Evolutionary conservation across 1,284 basidiomycete species (phyloP), one percentile per base, ranked within the genome.

Genomic region (Marasmius tenuissimus): DNA sequence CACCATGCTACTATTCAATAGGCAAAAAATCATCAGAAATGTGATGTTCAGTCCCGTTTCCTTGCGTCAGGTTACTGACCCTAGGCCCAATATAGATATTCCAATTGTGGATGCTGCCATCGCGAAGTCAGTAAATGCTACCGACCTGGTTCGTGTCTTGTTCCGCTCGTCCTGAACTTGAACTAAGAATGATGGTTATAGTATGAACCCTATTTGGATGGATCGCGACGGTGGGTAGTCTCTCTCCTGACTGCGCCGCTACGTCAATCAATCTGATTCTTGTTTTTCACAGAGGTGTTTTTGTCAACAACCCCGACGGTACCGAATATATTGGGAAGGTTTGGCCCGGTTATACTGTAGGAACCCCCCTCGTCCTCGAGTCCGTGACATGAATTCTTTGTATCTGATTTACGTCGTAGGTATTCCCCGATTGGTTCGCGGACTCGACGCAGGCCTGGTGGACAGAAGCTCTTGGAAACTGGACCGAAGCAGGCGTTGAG

Each of bases 391-490:
- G 34, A 3, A 18, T 42, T 10, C 16, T 59, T 47, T 18, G 18
- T 6, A 53, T 7, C 47, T 27, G 34, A 38, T n/a, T 12, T 33
- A 33, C 14, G 5, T 40, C 37, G 42, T 54, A 81, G 81, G 79
- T 76, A 12, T 89, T 87, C 72, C 86, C 87, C 0, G 89, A 92
- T 68, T 91, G 88, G 88, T 89, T 91, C 67, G 78, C 80, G 40
- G 74, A 81, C 16, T 83, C 85, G 57, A 81, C 85, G 0, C 79
- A 82, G 64, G 61, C 72, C 18, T 87, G 82, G 77, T 89, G 86
- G 86, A 82, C 80, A 0, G 81, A 86, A 33, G 82, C 81, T 4
- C 72, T 89, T 62, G 68, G 59, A 47, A 90, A 91, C 69, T 90
- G 87, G 86, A 81, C 77, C 14, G 66, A 75, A n/a, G 69, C 76